Conservation (phyloP, 441 rosid genomes). For the Arabidopsis hybrid region DNA sequence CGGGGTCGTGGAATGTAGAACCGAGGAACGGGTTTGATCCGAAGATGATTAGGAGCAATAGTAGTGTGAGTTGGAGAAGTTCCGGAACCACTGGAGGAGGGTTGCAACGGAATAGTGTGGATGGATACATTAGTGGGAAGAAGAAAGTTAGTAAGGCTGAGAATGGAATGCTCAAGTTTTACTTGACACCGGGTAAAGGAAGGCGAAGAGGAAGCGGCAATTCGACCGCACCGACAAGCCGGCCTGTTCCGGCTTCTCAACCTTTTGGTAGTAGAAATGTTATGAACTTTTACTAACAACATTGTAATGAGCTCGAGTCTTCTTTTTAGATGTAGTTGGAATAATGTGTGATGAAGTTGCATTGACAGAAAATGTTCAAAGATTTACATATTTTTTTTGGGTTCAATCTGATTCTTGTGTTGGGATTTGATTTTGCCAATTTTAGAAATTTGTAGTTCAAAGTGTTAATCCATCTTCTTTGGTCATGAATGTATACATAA, state of each 20-base stretch:
- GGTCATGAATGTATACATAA: background rate
- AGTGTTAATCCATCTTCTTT: conserved; percentile 16
- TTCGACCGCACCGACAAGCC: conserved; percentile 53
- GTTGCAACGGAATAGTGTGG: conserved; percentile 60
- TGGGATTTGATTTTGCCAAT: conserved; percentile 16
- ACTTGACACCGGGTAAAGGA: conserved; percentile 76
- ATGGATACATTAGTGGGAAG: conserved; percentile 76
- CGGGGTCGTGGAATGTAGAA: conserved; percentile 50
- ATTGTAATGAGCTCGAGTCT: conserved; percentile 22
- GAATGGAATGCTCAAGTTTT: conserved; percentile 83
- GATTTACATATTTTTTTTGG: background rate
- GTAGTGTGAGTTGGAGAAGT: conserved; percentile 51
- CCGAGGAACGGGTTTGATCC: conserved; percentile 43
- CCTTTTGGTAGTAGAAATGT: conserved; percentile 71
- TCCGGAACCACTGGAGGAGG: conserved; percentile 32
- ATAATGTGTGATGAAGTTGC: conserved; percentile 35
- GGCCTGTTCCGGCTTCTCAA: conserved; percentile 66
- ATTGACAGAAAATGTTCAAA: conserved; percentile 20
- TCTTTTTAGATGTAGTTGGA: conserved; percentile 32
- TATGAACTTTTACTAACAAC: conserved; percentile 73
- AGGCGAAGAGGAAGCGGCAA: conserved; percentile 67
- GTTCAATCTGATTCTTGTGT: conserved; percentile 24
- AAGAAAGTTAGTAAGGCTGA: conserved; percentile 64
- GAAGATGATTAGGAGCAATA: conserved; percentile 47
- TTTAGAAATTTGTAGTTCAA: background rate